Base-by-base conservation (phyloP, 495 filamentous ascomycete species). In the Staphylotrichum tortipilum region DNA sequence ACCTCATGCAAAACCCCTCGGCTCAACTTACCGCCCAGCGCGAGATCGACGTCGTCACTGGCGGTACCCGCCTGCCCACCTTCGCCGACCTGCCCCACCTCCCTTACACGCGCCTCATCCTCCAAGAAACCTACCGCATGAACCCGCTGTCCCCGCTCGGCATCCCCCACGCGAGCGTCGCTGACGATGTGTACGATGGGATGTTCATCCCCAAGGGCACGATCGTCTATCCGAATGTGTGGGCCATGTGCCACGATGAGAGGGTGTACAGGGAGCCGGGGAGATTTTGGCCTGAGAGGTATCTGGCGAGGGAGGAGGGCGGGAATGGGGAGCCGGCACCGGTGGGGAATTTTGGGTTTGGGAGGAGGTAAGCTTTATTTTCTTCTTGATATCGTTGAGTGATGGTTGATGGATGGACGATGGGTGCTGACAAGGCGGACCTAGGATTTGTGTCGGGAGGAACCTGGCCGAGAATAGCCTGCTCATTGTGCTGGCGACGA, bases 41-140 rank as follows among this genome's bases (percentile, higher is more conserved):
- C 7, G 80, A 85, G 55, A 62, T 86, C 34, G 79, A 83, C 55
- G 52, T 58, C 11, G 71, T 81, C 3, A 55, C 78, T 3, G 75
- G 77, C 2, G 26, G 46, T 3, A 64, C 69, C 37, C 62, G 74
- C 0, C 64, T 75, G 5, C 80, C 80, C 0, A 68, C 58, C 18
- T 77, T 74, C 57, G 61, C 65, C 7, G 79, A 83, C 53, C 61
- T 74, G 29, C 59, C 61, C 3, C 63, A 70, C 26, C 64, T 84
- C 3, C 75, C 70, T 2, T 83, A 83, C 58, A 66, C 68, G 12
- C 53, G 55, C 46, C 67, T 71, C 7, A 53, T 80, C 5, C 69
- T 80, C 17, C 78, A 80, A 37, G 81, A 85, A 57, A 74, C 69
- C 17, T 73, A 82, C 36, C 69, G 81, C 44, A 83, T 81, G 78